Evolutionary conservation across 352 stramenopile genomes (phyloP), one percentile per base, ranked within the genome.

Genomic region (Globisporangium nagaii): DNA sequence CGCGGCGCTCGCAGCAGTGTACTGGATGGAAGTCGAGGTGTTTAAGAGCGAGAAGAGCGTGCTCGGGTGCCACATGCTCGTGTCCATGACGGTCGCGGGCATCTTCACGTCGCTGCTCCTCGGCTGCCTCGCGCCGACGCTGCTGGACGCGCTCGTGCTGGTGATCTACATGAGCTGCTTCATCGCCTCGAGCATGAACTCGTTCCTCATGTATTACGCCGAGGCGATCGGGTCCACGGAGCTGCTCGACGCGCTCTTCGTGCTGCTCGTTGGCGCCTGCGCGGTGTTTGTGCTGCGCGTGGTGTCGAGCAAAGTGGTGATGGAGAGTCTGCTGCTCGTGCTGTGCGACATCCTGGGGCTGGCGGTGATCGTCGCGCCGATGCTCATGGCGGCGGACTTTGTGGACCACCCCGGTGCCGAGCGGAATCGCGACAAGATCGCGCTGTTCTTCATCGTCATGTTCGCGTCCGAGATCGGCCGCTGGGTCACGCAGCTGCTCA

Each of bases 261-360:
- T 76, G 13, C 66, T 76, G 50, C 64, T 83, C 37, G 68, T 70
- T 4, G 67, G 65, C 27, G 60, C 62, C 31, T 72, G 69, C 42
- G 42, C 62, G 12, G 62, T 73, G 39, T 65, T 83, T 30, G 60
- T 80, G 25, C 70, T 73, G 40, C 73, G 73, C 30, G 63, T 80
- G 22, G 62, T 79, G n/a, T 69, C 73, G 9, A 83, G 73, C 68
- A 73, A 74, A 39, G 55, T 64, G 19, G 73, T 83, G 20, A 68
- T 83, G 62, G 62, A 66, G 52, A 79, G 60, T 41, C 53, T 83
- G 49, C 40, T 83, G 34, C 45, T 72, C 24, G 62, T 83, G 25
- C 15, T 75, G 34, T 66, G 57, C 43, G 73, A 83, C 54, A 58
- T 66, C 15, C 59, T 79, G 4, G 73, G 70, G 0, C 60, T 83